These are phyloP conservation scores for Apiotrichum porosum DNA, from an alignment of 1,284 basidiomycete genomes.

Conservation along the genomic window DNA sequence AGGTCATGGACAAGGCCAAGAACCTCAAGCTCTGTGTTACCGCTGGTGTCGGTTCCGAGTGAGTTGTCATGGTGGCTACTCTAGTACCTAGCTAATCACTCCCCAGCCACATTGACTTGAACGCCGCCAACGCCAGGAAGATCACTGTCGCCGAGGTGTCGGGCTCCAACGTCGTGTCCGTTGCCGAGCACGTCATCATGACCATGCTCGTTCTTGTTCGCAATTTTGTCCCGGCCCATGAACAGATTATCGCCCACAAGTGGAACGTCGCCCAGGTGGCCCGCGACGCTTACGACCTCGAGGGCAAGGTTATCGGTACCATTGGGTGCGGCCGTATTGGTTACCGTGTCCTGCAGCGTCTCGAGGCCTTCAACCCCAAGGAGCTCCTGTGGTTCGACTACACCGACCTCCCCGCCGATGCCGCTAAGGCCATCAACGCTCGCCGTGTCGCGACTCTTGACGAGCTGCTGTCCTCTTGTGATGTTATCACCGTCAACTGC, in stretches of 20 bases:
- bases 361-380: conserved; percentile 82
- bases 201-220: conserved; percentile 73
- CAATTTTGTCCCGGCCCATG: conserved; percentile 61
- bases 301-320: conserved; percentile 85
- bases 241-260: conserved; percentile 77
- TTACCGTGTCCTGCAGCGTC: conserved; percentile 81
- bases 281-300: conserved; percentile 78
- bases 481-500: conserved; percentile 59
- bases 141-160: conserved; percentile 81
- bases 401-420: conserved; percentile 68
- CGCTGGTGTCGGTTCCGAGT: conserved; percentile 82
- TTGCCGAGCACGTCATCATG: conserved; percentile 70
- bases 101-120: conserved; percentile 73
- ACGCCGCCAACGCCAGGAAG: conserved; percentile 74
- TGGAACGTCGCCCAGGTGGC: conserved; percentile 81
- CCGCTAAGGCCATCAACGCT: conserved; percentile 65
- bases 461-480: conserved; percentile 68
- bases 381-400: conserved; percentile 94
- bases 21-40: conserved; percentile 91
- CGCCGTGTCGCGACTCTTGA: conserved; percentile 76
- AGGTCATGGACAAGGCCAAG: conserved; percentile 72
- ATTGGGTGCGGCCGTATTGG: conserved; percentile 79
- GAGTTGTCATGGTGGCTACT: no score
- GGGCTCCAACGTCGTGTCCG: conserved; percentile 82
- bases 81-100: not conserved